phyloP scores from a whole-genome alignment of 2,329 filamentous ascomycete genomes.

The Neopestalotiopsis sp. region DNA sequence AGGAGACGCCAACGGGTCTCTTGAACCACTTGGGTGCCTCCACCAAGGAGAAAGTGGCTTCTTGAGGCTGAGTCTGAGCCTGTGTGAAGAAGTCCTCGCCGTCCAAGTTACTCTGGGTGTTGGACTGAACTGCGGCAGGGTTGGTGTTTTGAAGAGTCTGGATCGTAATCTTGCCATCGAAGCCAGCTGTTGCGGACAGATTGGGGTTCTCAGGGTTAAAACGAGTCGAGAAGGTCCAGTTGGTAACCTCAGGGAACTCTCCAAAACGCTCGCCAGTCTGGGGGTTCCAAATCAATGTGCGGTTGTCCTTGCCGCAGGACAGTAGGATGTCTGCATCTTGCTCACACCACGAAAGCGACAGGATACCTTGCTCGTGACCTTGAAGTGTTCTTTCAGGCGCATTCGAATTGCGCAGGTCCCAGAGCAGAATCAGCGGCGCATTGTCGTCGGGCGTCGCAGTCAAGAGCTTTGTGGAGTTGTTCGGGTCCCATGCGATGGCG shows the following conservation, averaged over 20 bases:
- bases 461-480: constrained; percentile 90
- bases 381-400: constrained; percentile 87
- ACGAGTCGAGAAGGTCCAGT: constrained; percentile 96
- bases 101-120: constrained; percentile 74
- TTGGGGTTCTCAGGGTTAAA: constrained; percentile 95
- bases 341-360: constrained; percentile 93
- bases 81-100: constrained; percentile 97
- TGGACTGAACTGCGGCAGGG: constrained; percentile 70
- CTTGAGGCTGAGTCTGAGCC: constrained; percentile 89
- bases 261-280: constrained; percentile 87
- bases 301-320: constrained; percentile 96
- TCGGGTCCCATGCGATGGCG: constrained; percentile 95
- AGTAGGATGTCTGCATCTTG: constrained; percentile 89
- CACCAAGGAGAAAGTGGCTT: constrained; percentile 82
- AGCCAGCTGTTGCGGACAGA: constrained; percentile 92
- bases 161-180: constrained; percentile 93
- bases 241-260: constrained; percentile 97
- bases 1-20: constrained; percentile 82
- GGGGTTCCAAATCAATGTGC: constrained; percentile 95
- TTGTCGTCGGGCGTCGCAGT: constrained; percentile 91
- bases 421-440: constrained; percentile 85
- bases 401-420: constrained; percentile 96
- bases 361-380: constrained; percentile 91
- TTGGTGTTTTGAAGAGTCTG: constrained; percentile 96
- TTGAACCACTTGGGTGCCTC: constrained; percentile 92